Evolutionary conservation across 225 moss, liverwort and hornwort species (phyloP).

Genomic region (Asterella californica): DNA sequence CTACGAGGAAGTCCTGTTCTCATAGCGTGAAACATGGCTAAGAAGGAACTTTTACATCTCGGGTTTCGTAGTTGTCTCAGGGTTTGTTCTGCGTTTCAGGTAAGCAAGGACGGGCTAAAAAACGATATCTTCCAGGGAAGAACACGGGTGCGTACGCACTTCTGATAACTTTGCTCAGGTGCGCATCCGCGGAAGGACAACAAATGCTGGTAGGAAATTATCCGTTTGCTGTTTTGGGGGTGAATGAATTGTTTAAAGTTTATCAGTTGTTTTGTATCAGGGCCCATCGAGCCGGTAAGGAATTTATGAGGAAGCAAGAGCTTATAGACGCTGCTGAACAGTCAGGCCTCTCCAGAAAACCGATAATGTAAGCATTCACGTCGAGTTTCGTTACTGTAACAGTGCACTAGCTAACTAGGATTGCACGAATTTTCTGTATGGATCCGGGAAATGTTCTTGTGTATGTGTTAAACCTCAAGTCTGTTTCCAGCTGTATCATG

Average conservation of each 20-base stretch:
- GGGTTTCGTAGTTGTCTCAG: neutral
- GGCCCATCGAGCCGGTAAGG: constrained; percentile 23
- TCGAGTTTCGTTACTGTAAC: neutral
- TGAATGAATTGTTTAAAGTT: neutral
- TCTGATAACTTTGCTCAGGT: constrained; percentile 39
- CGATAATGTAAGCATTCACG: constrained; percentile 32
- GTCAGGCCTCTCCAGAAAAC: constrained; percentile 30
- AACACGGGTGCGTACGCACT: constrained; percentile 31
- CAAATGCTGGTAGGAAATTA: neutral
- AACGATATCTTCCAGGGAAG: constrained; percentile 24
- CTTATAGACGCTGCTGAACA: constrained; percentile 35
- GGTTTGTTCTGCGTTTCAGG: constrained; percentile 13
- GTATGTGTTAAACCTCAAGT: neutral
- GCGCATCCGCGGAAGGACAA: neutral
- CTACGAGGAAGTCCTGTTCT: neutral
- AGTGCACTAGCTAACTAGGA: neutral
- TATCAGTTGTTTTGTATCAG: constrained; percentile 16
- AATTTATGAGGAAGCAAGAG: constrained; percentile 34
- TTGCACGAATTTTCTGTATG: neutral
- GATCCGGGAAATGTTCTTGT: no score
- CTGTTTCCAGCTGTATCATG: neutral
- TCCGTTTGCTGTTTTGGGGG: neutral
- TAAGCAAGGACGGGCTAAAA: constrained; percentile 13
- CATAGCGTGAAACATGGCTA: neutral
- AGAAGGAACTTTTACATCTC: no score